These are phyloP conservation scores for Vachellia pachyceras DNA, from an alignment of 306 rosid genomes.

Conservation along the genomic window DNA sequence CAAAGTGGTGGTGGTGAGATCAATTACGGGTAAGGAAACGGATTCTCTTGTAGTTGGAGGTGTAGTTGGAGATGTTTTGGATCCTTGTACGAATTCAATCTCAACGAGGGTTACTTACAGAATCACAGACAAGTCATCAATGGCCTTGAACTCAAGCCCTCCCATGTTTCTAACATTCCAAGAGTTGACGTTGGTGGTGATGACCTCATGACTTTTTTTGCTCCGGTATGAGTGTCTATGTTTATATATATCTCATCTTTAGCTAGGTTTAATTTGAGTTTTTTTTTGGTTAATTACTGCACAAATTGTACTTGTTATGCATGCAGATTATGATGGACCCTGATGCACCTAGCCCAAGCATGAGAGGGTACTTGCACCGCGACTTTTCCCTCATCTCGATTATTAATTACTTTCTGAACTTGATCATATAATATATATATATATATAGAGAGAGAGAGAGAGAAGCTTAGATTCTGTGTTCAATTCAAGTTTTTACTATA, in stretches of 20 bases:
- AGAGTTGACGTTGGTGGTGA: slow-evolving; percentile 49
- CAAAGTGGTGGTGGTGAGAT: too few relatives aligned
- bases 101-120: slow-evolving; percentile 23
- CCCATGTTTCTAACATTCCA: slow-evolving; percentile 33
- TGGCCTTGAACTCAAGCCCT: slow-evolving; percentile 41
- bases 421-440: neutral
- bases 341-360: slow-evolving; percentile 45
- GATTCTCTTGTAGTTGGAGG: slow-evolving; percentile 34
- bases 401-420: neutral
- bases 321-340: slow-evolving; percentile 46
- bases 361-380: slow-evolving; percentile 45
- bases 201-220: slow-evolving; percentile 39
- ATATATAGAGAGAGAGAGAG: neutral
- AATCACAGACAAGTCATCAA: slow-evolving; percentile 41
- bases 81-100: slow-evolving; percentile 25
- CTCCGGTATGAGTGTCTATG: neutral
- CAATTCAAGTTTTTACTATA: neutral
- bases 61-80: slow-evolving; percentile 47
- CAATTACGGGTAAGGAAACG: neutral
- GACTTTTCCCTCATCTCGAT: neutral
- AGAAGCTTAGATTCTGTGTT: neutral
- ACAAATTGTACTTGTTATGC: neutral
- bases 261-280: neutral
- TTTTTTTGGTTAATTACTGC: neutral
- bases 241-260: neutral